Percentiles rank a stretch among this genome's conserved stretches.
These are phyloP conservation scores for Cicer chorassanicum DNA, from an alignment of 306 rosid genomes.

Conservation along the genomic window DNA sequence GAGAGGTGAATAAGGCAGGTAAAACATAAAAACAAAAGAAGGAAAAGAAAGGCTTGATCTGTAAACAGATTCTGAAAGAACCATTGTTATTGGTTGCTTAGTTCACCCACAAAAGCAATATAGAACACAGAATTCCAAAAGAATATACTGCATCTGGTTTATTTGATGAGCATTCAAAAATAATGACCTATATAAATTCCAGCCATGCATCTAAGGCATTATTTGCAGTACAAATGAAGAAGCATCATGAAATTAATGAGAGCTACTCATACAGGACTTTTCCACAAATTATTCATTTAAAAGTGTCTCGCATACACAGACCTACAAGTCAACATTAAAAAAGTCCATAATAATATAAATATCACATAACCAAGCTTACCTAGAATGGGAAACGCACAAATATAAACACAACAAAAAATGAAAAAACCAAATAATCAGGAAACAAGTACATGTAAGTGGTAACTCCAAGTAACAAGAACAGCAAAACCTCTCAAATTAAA, in stretches of 20 bases:
- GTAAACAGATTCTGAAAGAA: constrained; percentile 26
- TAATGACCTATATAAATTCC: neutral
- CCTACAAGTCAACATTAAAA: constrained; percentile 7
- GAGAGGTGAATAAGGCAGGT: constrained; percentile 26
- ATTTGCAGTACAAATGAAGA: constrained; percentile 5
- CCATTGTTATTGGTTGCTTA: constrained; percentile 28
- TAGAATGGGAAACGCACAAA: constrained; percentile 5
- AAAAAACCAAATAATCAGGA: neutral
- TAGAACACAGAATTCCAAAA: neutral
- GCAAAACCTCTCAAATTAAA: constrained; percentile 20
- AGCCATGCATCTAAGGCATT: neutral
- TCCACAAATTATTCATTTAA: constrained; percentile 11
- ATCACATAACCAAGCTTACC: constrained; percentile 4
- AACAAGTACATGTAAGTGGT: constrained; percentile 17
- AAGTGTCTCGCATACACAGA: neutral
- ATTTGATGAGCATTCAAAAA: constrained; percentile 25
- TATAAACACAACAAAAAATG: neutral
- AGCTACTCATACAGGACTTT: neutral
- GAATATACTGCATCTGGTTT: constrained; percentile 23
- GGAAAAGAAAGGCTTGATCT: neutral
- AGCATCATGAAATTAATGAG: constrained; percentile 12
- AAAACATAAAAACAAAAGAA: constrained; percentile 10
- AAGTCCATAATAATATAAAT: constrained; percentile 15
- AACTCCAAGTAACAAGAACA: constrained; percentile 11
- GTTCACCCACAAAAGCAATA: constrained; percentile 14